Conservation (phyloP, 495 filamentous ascomycete species). For the Astrothelium subdiscretum region DNA sequence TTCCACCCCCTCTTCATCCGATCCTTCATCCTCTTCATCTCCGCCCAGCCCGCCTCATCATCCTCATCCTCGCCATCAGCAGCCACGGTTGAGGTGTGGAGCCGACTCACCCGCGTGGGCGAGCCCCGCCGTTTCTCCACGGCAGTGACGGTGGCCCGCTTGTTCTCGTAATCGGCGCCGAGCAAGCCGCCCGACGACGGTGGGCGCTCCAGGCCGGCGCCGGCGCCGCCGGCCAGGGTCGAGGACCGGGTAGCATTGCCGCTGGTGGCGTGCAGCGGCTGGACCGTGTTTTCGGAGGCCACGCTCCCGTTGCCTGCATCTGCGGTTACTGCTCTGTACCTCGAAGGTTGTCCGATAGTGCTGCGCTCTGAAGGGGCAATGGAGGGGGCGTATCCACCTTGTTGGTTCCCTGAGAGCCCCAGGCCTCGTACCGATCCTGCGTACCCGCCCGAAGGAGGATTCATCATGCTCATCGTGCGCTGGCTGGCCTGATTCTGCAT, state of each 20-base stretch:
- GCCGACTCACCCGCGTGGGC: background rate
- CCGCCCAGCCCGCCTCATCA: slow-evolving; percentile 72
- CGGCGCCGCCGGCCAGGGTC: background rate
- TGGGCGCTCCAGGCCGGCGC: background rate
- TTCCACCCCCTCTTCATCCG: slow-evolving; percentile 68
- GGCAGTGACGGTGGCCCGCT: slow-evolving; percentile 7
- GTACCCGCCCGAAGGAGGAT: slow-evolving; percentile 11
- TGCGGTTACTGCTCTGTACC: slow-evolving; percentile 82
- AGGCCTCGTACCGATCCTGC: slow-evolving; percentile 18
- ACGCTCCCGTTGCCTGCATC: slow-evolving; percentile 26
- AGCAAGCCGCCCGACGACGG: slow-evolving; percentile 5
- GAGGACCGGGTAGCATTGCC: slow-evolving; percentile 3
- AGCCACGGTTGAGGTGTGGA: background rate
- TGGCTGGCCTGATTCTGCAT: slow-evolving; percentile 2
- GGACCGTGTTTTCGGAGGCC: slow-evolving; percentile 24
- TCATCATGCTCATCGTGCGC: slow-evolving; percentile 20
- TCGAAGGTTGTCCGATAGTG: slow-evolving; percentile 76
- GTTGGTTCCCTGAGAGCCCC: slow-evolving; percentile 35
- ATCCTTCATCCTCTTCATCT: slow-evolving; percentile 75
- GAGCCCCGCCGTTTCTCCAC: background rate
- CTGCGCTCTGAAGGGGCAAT: slow-evolving; percentile 92
- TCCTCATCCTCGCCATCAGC: slow-evolving; percentile 54
- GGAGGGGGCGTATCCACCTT: slow-evolving; percentile 50
- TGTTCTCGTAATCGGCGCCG: slow-evolving; percentile 23
- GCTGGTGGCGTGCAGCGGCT: slow-evolving; percentile 4